These are phyloP conservation scores for Rugonectria rugulosa DNA, from an alignment of 2,329 filamentous ascomycete species.

Conservation along the genomic window DNA sequence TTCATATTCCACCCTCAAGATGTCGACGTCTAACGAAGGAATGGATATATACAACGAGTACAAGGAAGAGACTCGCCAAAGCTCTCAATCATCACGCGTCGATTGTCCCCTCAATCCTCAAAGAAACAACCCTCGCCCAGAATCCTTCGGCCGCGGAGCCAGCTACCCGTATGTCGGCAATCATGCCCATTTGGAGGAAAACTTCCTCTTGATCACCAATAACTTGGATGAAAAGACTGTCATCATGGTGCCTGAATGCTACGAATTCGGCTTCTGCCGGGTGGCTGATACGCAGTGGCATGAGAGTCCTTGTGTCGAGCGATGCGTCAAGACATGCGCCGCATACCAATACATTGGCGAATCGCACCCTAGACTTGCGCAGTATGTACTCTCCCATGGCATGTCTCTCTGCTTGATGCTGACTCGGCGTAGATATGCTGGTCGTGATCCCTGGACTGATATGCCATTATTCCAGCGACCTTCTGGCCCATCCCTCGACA, in stretches of 20 bases:
- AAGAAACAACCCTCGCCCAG: background rate
- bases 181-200: background rate
- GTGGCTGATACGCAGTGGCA: slow-evolving; percentile 1
- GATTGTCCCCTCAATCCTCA: background rate
- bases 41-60: background rate
- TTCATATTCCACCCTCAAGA: no score
- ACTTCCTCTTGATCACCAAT: background rate
- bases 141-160: background rate
- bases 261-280: background rate
- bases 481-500: background rate
- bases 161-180: background rate
- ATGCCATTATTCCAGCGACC: slow-evolving; percentile 6
- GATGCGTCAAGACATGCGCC: slow-evolving; percentile 3
- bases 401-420: background rate
- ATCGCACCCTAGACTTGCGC: background rate
- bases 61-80: background rate
- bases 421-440: background rate
- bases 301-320: background rate
- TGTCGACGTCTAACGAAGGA: background rate
- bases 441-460: slow-evolving; percentile 5
- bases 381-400: background rate
- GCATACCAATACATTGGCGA: slow-evolving; percentile 5
- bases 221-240: background rate
- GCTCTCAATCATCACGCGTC: background rate
- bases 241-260: background rate